A percentile compares a stretch with the other conserved stretches of the same genome.
Conservation (phyloP, 1,284 basidiomycete species). For the Phlebopus sp. region DNA sequence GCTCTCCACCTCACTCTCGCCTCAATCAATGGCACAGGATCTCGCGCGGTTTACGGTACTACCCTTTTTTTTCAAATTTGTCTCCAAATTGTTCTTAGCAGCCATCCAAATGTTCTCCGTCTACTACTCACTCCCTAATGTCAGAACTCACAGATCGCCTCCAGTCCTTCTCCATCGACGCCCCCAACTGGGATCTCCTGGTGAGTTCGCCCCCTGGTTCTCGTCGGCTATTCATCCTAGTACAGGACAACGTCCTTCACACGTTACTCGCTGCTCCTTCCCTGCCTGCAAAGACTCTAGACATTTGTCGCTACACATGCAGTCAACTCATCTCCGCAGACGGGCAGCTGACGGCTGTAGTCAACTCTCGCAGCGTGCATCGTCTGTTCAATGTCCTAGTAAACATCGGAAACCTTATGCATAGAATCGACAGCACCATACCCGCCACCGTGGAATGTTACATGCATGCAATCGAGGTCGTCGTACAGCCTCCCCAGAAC, state of each 20-base stretch:
- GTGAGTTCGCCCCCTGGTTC: slow-evolving; percentile 17
- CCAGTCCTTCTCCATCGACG: slow-evolving; percentile 21
- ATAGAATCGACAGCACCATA: slow-evolving; percentile 30
- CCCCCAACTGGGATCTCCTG: slow-evolving; percentile 34
- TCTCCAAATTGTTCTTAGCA: neutral
- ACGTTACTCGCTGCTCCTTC: slow-evolving; percentile 26
- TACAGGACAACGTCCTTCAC: slow-evolving; percentile 26
- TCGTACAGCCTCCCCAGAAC: slow-evolving; percentile 29
- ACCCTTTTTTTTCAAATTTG: slow-evolving; percentile 17
- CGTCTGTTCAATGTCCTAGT: slow-evolving; percentile 35
- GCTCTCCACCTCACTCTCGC: slow-evolving; percentile 38
- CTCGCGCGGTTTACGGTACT: slow-evolving; percentile 13
- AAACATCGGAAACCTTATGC: slow-evolving; percentile 36
- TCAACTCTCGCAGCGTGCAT: slow-evolving; percentile 25
- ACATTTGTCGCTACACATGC: slow-evolving; percentile 30
- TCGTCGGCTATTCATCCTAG: slow-evolving; percentile 14
- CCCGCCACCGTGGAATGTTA: slow-evolving; percentile 36
- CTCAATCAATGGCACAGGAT: slow-evolving; percentile 18
- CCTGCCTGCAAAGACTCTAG: slow-evolving; percentile 29
- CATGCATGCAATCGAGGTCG: slow-evolving; percentile 35
- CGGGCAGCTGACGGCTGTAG: slow-evolving; percentile 20
- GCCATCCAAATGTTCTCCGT: slow-evolving; percentile 21
- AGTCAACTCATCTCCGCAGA: slow-evolving; percentile 31
- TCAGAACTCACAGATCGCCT: slow-evolving; percentile 25
- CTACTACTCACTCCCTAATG: slow-evolving; percentile 26